These are phyloP conservation scores for Mycena belliarum DNA, from an alignment of 768 basidiomycete genomes.

Conservation along the genomic window DNA sequence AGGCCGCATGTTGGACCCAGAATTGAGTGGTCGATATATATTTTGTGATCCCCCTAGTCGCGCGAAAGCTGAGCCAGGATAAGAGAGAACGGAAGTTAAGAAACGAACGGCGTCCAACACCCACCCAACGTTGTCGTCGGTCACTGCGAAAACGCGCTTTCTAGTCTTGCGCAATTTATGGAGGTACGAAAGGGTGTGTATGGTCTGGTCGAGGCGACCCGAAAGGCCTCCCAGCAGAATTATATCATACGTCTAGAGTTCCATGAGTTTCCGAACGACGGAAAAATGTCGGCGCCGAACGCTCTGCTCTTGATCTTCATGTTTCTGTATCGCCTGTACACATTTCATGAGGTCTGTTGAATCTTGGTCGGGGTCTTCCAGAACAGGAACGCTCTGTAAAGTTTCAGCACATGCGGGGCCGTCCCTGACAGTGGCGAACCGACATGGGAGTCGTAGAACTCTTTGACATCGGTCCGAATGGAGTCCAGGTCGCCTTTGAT, in stretches of 20 bases:
- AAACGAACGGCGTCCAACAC: slow-evolving; percentile 70
- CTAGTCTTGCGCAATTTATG: slow-evolving; percentile 72
- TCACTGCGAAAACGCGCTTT: slow-evolving; percentile 68
- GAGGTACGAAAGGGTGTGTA: slow-evolving; percentile 84
- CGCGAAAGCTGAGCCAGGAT: neutral
- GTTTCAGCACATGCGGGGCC: neutral
- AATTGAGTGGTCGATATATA: slow-evolving; percentile 69
- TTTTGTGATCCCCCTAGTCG: slow-evolving; percentile 79
- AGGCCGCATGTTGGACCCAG: slow-evolving; percentile 92
- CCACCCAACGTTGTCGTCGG: slow-evolving; percentile 93
- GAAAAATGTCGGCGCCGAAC: slow-evolving; percentile 30
- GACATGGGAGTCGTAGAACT: slow-evolving; percentile 66
- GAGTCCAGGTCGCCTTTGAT: slow-evolving; percentile 97
- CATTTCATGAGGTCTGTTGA: slow-evolving; percentile 99
- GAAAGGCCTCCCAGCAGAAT: slow-evolving; percentile 86
- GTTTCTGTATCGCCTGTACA: slow-evolving; percentile 57
- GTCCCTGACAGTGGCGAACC: slow-evolving; percentile 18
- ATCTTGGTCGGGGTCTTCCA: slow-evolving; percentile 71
- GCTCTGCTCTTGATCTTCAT: slow-evolving; percentile 45
- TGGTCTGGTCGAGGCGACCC: slow-evolving; percentile 92
- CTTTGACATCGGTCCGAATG: slow-evolving; percentile 68
- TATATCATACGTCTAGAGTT: slow-evolving; percentile 54
- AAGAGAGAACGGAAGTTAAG: neutral
- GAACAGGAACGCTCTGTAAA: slow-evolving; percentile 65
- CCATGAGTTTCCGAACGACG: neutral